Percentiles rank a stretch among this genome's conserved stretches.
These are phyloP conservation scores for Pholiota adiposa DNA, from an alignment of 1,284 basidiomycete genomes.

Conservation along the genomic window DNA sequence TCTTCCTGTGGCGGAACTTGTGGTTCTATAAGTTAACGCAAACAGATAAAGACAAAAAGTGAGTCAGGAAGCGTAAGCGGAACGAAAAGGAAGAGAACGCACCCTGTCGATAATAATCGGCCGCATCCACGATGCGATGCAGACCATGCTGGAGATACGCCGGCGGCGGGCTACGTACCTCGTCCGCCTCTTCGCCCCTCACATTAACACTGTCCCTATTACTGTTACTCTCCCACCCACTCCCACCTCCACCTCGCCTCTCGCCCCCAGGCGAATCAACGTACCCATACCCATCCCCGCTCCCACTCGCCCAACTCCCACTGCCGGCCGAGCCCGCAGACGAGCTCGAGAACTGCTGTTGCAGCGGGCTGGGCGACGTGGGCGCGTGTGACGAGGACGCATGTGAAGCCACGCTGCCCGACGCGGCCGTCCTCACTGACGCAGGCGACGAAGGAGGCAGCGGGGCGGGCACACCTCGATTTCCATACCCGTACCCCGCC, in stretches of 20 bases:
- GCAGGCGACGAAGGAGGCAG: constrained; percentile 58
- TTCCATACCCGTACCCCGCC: background rate
- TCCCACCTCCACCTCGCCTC: background rate
- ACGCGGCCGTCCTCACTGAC: constrained; percentile 55
- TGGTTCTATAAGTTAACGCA: background rate
- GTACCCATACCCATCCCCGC: background rate
- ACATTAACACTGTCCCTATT: too few relatives aligned
- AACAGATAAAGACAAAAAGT: background rate
- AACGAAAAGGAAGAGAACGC: too few relatives aligned
- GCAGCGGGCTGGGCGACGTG: constrained; percentile 60
- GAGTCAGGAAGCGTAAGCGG: background rate
- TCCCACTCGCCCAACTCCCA: background rate
- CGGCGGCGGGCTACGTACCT: background rate
- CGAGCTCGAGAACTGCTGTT: constrained; percentile 59
- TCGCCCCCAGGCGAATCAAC: background rate
- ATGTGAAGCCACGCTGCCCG: constrained; percentile 57
- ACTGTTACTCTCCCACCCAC: too few relatives aligned
- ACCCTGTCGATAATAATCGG: background rate
- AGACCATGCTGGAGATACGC: background rate
- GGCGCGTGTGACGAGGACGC: constrained; percentile 59
- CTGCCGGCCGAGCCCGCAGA: constrained; percentile 35
- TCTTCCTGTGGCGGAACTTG: background rate
- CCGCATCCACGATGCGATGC: background rate
- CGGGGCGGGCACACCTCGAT: background rate
- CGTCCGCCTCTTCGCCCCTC: background rate